Evolutionary conservation across 1,284 basidiomycete species (phyloP).

Genomic region (Bondarzewia mesenterica): DNA sequence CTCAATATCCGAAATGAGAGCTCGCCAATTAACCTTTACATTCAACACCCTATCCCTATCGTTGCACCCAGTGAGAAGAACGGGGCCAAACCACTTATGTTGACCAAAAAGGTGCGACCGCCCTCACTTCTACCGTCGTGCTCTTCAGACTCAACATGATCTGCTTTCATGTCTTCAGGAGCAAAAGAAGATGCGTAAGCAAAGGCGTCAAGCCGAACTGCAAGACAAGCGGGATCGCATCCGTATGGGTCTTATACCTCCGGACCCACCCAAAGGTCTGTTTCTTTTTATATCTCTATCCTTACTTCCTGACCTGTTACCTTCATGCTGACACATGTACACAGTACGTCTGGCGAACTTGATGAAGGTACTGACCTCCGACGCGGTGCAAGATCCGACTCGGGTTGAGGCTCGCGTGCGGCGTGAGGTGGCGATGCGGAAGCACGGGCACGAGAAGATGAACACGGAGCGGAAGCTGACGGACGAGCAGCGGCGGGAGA

Average conservation of each 20-base stretch:
- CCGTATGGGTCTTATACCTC: slow-evolving; percentile 92
- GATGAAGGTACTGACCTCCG: slow-evolving; percentile 96
- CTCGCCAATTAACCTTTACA: slow-evolving; percentile 83
- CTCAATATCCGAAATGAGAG: slow-evolving; percentile 58
- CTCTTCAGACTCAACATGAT: slow-evolving; percentile 6
- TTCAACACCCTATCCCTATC: slow-evolving; percentile 97
- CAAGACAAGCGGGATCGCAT: slow-evolving; percentile 95
- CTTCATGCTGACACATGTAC: slow-evolving; percentile 5
- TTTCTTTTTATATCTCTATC: slow-evolving; percentile 2
- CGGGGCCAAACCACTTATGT: slow-evolving; percentile 75
- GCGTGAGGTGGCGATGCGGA: slow-evolving; percentile 86
- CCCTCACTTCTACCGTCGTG: background rate
- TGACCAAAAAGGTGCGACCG: slow-evolving; percentile 81
- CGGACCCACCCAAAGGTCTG: slow-evolving; percentile 89
- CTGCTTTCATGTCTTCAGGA: slow-evolving; percentile 42
- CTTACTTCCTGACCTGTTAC: slow-evolving; percentile 5
- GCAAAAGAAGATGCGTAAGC: slow-evolving; percentile 93
- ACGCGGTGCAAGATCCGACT: slow-evolving; percentile 95
- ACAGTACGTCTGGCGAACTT: slow-evolving; percentile 90
- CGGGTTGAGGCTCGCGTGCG: slow-evolving; percentile 94
- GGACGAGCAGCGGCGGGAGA: slow-evolving; percentile 82
- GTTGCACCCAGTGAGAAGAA: slow-evolving; percentile 85
- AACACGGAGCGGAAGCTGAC: slow-evolving; percentile 90
- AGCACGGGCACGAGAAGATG: slow-evolving; percentile 86
- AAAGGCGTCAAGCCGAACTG: slow-evolving; percentile 81